Evolutionary conservation across 306 rosid genomes (phyloP).

Genomic region (Lithocarpus polystachyus): DNA sequence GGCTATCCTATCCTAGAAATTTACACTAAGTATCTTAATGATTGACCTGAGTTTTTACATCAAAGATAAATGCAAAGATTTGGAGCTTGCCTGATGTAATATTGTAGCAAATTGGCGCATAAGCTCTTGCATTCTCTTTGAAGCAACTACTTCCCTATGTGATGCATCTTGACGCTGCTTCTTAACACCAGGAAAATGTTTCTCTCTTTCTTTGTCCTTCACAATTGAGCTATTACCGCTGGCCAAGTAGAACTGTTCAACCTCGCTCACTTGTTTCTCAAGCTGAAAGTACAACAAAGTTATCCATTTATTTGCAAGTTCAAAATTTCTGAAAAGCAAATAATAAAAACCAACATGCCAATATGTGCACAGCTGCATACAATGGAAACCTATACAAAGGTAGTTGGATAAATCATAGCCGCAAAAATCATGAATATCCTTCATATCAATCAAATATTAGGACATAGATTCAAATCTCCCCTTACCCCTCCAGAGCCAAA

Average conservation of each 20-base stretch:
- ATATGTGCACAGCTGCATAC: background rate
- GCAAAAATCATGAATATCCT: too few species aligned
- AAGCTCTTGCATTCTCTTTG: conserved; percentile 64
- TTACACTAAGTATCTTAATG: background rate
- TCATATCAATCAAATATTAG: background rate
- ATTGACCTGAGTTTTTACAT: background rate
- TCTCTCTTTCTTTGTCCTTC: conserved; percentile 54
- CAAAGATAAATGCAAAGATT: background rate
- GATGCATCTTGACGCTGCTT: conserved; percentile 49
- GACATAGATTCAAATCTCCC: background rate
- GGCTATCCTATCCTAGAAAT: background rate
- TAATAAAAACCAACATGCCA: conserved; percentile 2
- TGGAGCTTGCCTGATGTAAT: conserved; percentile 55
- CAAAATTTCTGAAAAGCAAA: background rate
- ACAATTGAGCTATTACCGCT: conserved; percentile 27
- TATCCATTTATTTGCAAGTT: conserved; percentile 12
- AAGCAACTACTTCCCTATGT: conserved; percentile 50
- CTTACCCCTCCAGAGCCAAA: background rate
- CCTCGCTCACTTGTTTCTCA: conserved; percentile 56
- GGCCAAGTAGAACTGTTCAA: conserved; percentile 47
- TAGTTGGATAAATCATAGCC: background rate
- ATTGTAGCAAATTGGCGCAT: conserved; percentile 63
- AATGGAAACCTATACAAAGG: background rate
- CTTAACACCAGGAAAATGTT: conserved; percentile 41
- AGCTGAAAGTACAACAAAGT: conserved; percentile 43